Conservation (phyloP, 768 basidiomycete genomes). For the Bullera alba region DNA sequence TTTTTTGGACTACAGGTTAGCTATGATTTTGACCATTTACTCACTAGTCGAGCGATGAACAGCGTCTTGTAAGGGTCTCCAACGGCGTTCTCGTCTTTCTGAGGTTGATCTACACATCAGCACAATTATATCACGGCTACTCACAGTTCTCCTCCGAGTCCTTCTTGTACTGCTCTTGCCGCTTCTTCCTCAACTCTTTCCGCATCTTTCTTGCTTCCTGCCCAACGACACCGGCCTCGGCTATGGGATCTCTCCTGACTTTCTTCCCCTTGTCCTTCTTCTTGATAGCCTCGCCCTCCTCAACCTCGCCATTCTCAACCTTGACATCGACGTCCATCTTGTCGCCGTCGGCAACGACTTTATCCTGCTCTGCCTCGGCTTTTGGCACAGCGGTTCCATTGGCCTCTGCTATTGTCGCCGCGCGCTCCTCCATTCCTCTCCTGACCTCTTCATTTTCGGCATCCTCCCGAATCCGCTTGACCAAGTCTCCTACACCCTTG, state of each 20-base stretch:
- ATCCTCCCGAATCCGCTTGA: slow-evolving; percentile 67
- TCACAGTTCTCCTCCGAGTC: slow-evolving; percentile 58
- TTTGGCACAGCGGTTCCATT: slow-evolving; percentile 10
- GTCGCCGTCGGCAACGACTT: not conserved
- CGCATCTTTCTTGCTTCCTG: slow-evolving; percentile 43
- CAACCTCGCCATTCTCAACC: slow-evolving; percentile 57
- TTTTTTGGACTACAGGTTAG: slow-evolving; percentile 64
- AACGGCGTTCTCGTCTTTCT: slow-evolving; percentile 79
- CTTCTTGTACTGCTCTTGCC: slow-evolving; percentile 46
- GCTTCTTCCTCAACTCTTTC: slow-evolving; percentile 39
- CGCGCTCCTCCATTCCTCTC: slow-evolving; percentile 17
- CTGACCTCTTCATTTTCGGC: slow-evolving; percentile 51
- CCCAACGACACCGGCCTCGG: slow-evolving; percentile 34
- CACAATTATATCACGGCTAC: slow-evolving; percentile 37
- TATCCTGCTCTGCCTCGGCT: slow-evolving; percentile 6
- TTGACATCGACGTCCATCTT: not conserved
- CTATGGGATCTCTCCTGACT: slow-evolving; percentile 56
- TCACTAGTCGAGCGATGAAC: slow-evolving; percentile 85
- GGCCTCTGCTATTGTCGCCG: slow-evolving; percentile 10
- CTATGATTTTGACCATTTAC: slow-evolving; percentile 17
- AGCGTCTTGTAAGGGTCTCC: slow-evolving; percentile 98
- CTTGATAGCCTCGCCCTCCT: slow-evolving; percentile 59
- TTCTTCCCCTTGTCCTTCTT: slow-evolving; percentile 49
- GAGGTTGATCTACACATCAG: slow-evolving; percentile 69
- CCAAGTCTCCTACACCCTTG: slow-evolving; percentile 66